Evolutionary conservation across 768 basidiomycete species (phyloP), one percentile per base, ranked within the genome.

Genomic region (Solioccasus polychromus): DNA sequence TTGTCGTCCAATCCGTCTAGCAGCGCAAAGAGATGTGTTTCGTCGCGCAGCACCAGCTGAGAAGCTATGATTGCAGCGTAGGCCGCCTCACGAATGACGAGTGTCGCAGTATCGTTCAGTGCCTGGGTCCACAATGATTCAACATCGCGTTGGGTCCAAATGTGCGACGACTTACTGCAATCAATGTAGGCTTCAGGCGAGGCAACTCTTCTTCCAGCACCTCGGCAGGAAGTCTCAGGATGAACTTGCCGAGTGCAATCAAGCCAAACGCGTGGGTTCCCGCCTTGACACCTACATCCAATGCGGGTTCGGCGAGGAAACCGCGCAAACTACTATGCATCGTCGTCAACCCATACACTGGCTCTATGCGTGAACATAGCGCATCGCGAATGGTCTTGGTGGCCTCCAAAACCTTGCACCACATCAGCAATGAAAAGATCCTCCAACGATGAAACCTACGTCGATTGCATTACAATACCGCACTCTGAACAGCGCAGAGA

Each of bases 181-280:
- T 85, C 50, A 93, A 62, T 2, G 88, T 89, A 22, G 62, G 68
- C 57, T 80, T 82, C 43, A 93, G 63, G 29, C 88, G 81, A 32
- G 91, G 91, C 32, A 93, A 62, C 54, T 92, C 90, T 54, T 93
- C 91, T 64, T 92, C 90, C 18, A 92, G 78, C 42, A 93, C 83
- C 60, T 92, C 88, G 2, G 81, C 74, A 14, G 91, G 91, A 15
- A 93, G 72, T 28, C 84, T 80, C 46, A 92, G 64, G 50, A 89
- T 81, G 51, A 91, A 90, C 65, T 88, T 91, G 28, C 87, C 89
- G 11, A 93, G 64, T 1, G 85, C 88, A 52, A 91, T 82, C 42
- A 93, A 72, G 5, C 89, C 91, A 65, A 91, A 92, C 4, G 88
- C 88, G 60, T 84, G 83, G 1, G 85, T 80, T 11, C 79, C 69